A percentile compares a stretch with the other conserved stretches of the same genome.
These are phyloP conservation scores for Xylariaceae sp. DNA, from an alignment of 2,329 filamentous ascomycete genomes.

Conservation along the genomic window DNA sequence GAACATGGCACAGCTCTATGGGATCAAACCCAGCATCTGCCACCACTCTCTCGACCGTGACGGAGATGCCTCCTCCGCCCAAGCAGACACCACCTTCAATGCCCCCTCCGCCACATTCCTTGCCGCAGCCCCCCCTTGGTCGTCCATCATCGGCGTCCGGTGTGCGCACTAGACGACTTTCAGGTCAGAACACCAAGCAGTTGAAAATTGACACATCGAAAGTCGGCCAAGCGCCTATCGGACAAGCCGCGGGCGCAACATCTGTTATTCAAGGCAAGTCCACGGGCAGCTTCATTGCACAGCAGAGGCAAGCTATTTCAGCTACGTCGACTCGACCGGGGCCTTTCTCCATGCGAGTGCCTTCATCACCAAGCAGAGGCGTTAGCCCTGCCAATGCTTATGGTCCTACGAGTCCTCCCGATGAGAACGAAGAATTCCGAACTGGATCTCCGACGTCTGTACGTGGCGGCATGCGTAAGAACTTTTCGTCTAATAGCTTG, in stretches of 20 bases:
- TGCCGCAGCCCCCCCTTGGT: slow-evolving; percentile 39
- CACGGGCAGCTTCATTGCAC: slow-evolving; percentile 33
- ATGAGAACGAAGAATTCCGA: slow-evolving; percentile 36
- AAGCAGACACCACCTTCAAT: slow-evolving; percentile 25
- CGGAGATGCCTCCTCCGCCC: slow-evolving; percentile 46
- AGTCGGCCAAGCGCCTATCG: slow-evolving; percentile 22
- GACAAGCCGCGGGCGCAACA: slow-evolving; percentile 18
- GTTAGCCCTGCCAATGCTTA: slow-evolving; percentile 17
- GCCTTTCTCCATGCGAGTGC: slow-evolving; percentile 28
- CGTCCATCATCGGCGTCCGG: slow-evolving; percentile 34
- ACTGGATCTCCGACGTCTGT: slow-evolving; percentile 50
- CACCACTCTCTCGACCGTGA: slow-evolving; percentile 66
- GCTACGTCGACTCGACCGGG: slow-evolving; percentile 30
- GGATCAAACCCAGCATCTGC: slow-evolving; percentile 68
- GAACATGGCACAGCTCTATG: slow-evolving; percentile 76
- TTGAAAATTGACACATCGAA: slow-evolving; percentile 79
- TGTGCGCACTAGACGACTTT: slow-evolving; percentile 73
- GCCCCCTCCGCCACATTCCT: slow-evolving; percentile 46
- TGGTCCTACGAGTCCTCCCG: slow-evolving; percentile 28
- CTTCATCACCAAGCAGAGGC: slow-evolving; percentile 29
- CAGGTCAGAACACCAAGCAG: slow-evolving; percentile 74
- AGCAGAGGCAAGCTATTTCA: slow-evolving; percentile 39
- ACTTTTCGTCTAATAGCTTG: slow-evolving; percentile 66
- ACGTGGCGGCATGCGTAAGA: slow-evolving; percentile 55
- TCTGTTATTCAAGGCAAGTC: slow-evolving; percentile 22